Evolutionary conservation across 192 early-diverging fungal species (phyloP).

Genomic region (Chytriomyces sp.): DNA sequence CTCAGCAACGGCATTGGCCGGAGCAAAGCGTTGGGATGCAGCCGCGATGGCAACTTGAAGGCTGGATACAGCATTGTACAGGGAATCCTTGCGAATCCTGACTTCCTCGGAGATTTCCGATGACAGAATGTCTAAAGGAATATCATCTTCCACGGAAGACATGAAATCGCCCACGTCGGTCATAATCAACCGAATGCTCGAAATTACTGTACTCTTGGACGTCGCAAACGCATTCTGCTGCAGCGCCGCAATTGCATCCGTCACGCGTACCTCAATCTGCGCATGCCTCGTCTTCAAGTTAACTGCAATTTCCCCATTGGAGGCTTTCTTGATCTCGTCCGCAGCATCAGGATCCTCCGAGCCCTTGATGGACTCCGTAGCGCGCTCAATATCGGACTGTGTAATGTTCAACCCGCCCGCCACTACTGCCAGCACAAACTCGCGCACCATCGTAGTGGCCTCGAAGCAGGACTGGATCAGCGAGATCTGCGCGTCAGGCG

Average conservation of each 20-base stretch:
- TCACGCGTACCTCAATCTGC: slow-evolving; percentile 30
- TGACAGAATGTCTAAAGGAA: slow-evolving; percentile 47
- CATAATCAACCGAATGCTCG: slow-evolving; percentile 43
- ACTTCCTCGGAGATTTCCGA: slow-evolving; percentile 55
- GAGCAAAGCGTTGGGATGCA: slow-evolving; percentile 56
- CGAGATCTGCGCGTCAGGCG: slow-evolving; percentile 68
- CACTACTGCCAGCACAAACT: slow-evolving; percentile 73
- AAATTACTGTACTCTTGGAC: slow-evolving; percentile 26
- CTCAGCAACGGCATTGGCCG: slow-evolving; percentile 56
- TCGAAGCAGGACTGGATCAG: slow-evolving; percentile 78
- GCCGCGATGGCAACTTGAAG: slow-evolving; percentile 63
- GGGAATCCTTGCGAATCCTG: slow-evolving; percentile 58
- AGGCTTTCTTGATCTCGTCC: slow-evolving; percentile 10
- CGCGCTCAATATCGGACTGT: slow-evolving; percentile 20
- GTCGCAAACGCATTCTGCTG: slow-evolving; percentile 27
- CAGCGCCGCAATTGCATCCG: slow-evolving; percentile 20
- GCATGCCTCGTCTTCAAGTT: slow-evolving; percentile 38
- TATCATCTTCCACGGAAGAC: slow-evolving; percentile 48
- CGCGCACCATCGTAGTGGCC: slow-evolving; percentile 71
- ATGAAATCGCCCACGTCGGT: slow-evolving; percentile 58
- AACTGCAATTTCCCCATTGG: slow-evolving; percentile 47
- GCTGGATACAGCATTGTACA: slow-evolving; percentile 68
- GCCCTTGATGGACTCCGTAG: background rate
- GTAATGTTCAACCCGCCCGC: slow-evolving; percentile 47
- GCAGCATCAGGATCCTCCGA: background rate